phyloP scores from a whole-genome alignment of 148 eudicot genomes.

The Nyssa sinensis region DNA sequence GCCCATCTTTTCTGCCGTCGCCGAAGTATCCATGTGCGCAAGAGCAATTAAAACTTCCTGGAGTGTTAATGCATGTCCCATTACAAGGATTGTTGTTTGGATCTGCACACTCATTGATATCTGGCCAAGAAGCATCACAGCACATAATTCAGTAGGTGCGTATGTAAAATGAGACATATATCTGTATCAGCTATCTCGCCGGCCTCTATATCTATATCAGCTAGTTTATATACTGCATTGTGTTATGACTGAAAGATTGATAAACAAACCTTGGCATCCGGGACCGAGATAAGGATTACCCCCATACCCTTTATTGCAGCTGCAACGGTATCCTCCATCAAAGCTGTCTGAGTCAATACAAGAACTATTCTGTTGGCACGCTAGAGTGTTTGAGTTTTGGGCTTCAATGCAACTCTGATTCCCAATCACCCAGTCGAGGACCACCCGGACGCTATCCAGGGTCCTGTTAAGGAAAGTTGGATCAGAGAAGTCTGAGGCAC shows the following conservation, averaged over 20 bases:
- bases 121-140: background rate
- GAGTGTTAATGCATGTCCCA: background rate
- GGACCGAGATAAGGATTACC: conserved; percentile 37
- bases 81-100: conserved; percentile 9
- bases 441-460: conserved; percentile 12
- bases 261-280: conserved; percentile 27
- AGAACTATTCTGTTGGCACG: conserved; percentile 22
- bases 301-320: conserved; percentile 23
- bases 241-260: background rate
- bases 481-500: conserved; percentile 11
- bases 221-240: no score
- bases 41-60: conserved; percentile 8
- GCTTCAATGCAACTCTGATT: conserved; percentile 22
- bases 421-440: conserved; percentile 38
- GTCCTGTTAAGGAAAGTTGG: conserved; percentile 4
- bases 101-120: conserved; percentile 13
- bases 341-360: conserved; percentile 26
- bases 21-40: conserved; percentile 13
- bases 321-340: conserved; percentile 29
- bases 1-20: background rate
- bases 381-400: background rate
- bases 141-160: no score
- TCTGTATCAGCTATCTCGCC: no score
- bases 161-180: no score
- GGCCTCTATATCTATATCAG: no score